Conservation (phyloP, 2,329 filamentous ascomycete species). For the Neodidymelliopsis sp. region DNA sequence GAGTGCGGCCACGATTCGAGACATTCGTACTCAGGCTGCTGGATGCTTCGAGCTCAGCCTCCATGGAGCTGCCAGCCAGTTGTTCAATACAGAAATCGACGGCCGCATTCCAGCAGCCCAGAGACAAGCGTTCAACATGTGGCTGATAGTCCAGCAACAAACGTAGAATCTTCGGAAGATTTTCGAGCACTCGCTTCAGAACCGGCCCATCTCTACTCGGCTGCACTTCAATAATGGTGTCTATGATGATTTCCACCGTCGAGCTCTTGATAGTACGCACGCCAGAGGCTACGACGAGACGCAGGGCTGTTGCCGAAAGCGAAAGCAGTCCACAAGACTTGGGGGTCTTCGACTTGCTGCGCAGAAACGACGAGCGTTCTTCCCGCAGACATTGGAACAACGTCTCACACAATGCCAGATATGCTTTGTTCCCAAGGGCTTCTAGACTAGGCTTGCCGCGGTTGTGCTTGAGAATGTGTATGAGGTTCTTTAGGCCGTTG, state of each 20-base stretch:
- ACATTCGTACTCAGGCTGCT: constrained; percentile 41
- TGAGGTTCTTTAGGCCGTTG: constrained; percentile 63
- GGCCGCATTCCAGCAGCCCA: constrained; percentile 71
- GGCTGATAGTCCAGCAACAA: constrained; percentile 74
- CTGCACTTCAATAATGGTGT: constrained; percentile 81
- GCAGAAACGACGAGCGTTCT: constrained; percentile 71
- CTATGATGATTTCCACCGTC: constrained; percentile 78
- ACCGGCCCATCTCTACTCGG: constrained; percentile 67
- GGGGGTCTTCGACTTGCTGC: constrained; percentile 54
- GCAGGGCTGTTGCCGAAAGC: constrained; percentile 74
- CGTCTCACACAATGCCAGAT: constrained; percentile 80
- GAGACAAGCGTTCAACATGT: constrained; percentile 80
- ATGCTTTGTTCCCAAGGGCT: constrained; percentile 75
- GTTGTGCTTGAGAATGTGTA: constrained; percentile 63
- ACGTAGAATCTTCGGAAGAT: constrained; percentile 80
- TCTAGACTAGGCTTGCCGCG: constrained; percentile 53
- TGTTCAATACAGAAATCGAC: constrained; percentile 74
- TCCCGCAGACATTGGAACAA: constrained; percentile 73
- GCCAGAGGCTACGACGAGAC: constrained; percentile 74
- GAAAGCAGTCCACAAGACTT: constrained; percentile 62
- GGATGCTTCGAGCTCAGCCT: constrained; percentile 31
- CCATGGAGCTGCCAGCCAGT: constrained; percentile 54
- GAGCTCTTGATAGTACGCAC: constrained; percentile 73
- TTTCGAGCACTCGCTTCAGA: constrained; percentile 72
- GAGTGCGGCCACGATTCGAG: constrained; percentile 43